Base-by-base conservation (phyloP, 371 early-diverging fungal species). In the Blakeslea trispora region DNA sequence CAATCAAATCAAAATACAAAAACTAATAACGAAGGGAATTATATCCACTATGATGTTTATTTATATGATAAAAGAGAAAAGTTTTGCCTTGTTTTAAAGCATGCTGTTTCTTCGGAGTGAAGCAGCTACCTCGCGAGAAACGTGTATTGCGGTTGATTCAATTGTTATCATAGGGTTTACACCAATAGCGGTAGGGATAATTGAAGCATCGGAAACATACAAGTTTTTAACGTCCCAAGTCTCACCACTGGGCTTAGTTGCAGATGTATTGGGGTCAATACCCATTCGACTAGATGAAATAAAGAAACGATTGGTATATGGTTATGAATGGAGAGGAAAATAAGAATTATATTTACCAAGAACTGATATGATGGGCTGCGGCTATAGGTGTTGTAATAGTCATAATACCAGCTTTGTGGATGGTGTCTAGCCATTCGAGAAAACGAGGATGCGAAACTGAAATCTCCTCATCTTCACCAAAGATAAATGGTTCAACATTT, bases 111-210 rank as follows among this genome's bases (percentile, higher is more conserved):
- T 37, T 37, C 14, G 37, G 11, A 37, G 37, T 9, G 37, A 37
- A 14, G 9, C 13, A 13, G 2, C 11, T 4, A 37, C 14, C 11
- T 37, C 7, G 11, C 37, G 37, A 14, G 37, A 37, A 28, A 81
- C 66, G 39, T 61, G 63, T 49, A 77, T 57, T 23, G 68, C 63
- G 24, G 79, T 49, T 18, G 79, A 62, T 58, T 83, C 77, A 5
- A 64, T 72, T 11, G 84, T 84, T 11, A 87, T 70, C 90, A 91
- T 91, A 14, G 91, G 90, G 64, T 90, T 88, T 50, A 91, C 91
- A 51, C 92, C 89, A 49, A 68, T 61, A 28, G 84, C 79, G 3
- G 91, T 86, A 5, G 92, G 91, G 64, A 91, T 86, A 31, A 86
- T 32, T 5, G 83, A 83, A 0, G 89, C 86, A 64, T 92, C 92